Evolutionary conservation across 2,329 filamentous ascomycete genomes (phyloP), one percentile per base, ranked within the genome.

Genomic region (Curvularia spicifera): DNA sequence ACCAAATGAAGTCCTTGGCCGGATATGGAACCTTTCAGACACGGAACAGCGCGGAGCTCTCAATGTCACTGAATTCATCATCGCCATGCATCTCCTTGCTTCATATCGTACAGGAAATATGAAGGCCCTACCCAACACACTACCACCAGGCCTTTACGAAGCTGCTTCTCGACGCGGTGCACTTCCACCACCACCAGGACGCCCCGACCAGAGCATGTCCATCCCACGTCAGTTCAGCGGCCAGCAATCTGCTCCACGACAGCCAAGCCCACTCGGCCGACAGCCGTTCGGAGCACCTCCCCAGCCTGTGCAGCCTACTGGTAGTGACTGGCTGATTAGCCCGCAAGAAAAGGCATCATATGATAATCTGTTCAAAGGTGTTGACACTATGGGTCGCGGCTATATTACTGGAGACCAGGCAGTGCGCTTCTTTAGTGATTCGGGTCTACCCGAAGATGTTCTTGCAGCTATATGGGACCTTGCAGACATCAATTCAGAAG

Each of bases 381-480:
- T 99, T 15, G 95, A 98, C 78, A 94, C 90, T 70, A 81, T 84
- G 13, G 90, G 89, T 60, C 87, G 87, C 68, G 95, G 95, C 0
- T 91, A 87, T 68, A 94, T 99, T 65, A 96, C 89, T 31, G 95
- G 95, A 64, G 94, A 98, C 70, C 93, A 98, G 77, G 95, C 94
- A 2, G 95, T 98, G 8, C 85, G 87, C 8, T 99, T 98, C 79
- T 91, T 99, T 76, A 94, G 91, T 74, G 93, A 97, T 76, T 97
- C 94, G 0, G 90, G 91, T 56, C 83, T 99, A 13, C 87, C 91
- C 0, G 94, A 98, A 73, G 94, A 97, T 70, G 87, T 87, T 9
- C 82, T 99, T 52, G 95, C 95, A 29, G 91, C 96, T 69, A 96
- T 99, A 63, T 99, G 95, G 95, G 95, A 99, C 75, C 85, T 99